These are phyloP conservation scores for Cardamine resedifolia DNA, from an alignment of 345 rosid genomes.

Conservation along the genomic window DNA sequence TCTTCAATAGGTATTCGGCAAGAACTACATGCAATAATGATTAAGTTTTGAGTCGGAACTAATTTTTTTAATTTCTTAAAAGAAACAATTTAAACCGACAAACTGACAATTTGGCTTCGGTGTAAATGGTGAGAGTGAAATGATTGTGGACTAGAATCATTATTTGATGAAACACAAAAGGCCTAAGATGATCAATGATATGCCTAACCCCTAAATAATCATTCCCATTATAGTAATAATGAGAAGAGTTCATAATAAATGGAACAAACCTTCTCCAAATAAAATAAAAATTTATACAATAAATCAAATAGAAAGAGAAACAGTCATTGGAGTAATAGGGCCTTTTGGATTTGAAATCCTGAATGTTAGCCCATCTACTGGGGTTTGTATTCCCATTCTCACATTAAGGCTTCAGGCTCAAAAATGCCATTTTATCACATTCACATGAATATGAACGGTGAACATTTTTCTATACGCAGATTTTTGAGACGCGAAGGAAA, in stretches of 20 bases:
- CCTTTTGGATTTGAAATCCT: not conserved
- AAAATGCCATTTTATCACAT: not conserved
- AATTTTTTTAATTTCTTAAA: not conserved
- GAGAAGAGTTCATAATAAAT: slow-evolving; percentile 2
- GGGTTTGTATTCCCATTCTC: not conserved
- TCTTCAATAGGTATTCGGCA: slow-evolving; percentile 11
- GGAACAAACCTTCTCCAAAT: slow-evolving; percentile 10
- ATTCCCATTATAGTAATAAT: slow-evolving; percentile 4
- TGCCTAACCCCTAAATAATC: slow-evolving; percentile 5
- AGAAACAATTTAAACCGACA: slow-evolving; percentile 21
- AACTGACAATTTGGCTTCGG: slow-evolving; percentile 24
- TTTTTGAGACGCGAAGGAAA: not conserved
- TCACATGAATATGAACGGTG: not conserved
- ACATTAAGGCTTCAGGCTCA: not conserved
- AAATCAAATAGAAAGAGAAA: not conserved
- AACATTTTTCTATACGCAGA: not conserved
- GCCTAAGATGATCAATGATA: slow-evolving; percentile 12
- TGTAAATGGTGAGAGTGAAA: slow-evolving; percentile 30
- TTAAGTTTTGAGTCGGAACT: slow-evolving; percentile 11
- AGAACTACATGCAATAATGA: slow-evolving; percentile 17
- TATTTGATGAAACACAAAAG: slow-evolving; percentile 18
- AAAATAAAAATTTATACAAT: not conserved
- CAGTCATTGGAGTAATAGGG: not conserved
- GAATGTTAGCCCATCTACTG: not conserved
- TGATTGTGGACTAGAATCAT: slow-evolving; percentile 26